A percentile compares a stretch with the other conserved stretches of the same genome.
These are phyloP conservation scores for Mantamonas sphyraenae DNA, from an alignment of 78 protist genomes.

Conservation along the genomic window DNA sequence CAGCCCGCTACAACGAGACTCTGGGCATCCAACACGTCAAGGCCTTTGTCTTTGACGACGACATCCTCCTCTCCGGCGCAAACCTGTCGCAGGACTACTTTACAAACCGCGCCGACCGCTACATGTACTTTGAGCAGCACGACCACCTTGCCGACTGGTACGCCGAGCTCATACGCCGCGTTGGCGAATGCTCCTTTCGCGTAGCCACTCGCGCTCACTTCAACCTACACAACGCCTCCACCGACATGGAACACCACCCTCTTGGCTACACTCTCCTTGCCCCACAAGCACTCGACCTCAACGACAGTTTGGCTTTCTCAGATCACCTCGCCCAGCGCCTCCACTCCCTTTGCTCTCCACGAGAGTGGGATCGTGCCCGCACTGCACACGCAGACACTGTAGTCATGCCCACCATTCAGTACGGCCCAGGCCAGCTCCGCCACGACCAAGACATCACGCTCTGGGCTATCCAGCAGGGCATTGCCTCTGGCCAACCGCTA, in stretches of 20 bases:
- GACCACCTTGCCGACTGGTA: not conserved
- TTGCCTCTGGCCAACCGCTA: not conserved
- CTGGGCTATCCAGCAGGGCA: not conserved
- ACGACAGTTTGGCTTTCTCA: too few relatives aligned
- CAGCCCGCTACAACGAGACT: slow-evolving; percentile 40
- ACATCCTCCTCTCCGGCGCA: slow-evolving; percentile 36
- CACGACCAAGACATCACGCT: not conserved
- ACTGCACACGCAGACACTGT: too few relatives aligned
- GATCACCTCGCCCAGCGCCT: not conserved
- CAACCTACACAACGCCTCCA: not conserved
- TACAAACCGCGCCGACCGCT: slow-evolving; percentile 58
- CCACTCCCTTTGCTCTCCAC: not conserved
- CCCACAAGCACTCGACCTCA: not conserved
- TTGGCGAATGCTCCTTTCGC: not conserved
- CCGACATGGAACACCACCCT: not conserved
- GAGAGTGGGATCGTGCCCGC: not conserved
- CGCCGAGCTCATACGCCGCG: not conserved
- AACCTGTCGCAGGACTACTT: slow-evolving; percentile 52
- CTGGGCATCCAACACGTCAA: slow-evolving; percentile 55
- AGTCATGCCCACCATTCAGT: slow-evolving; percentile 3
- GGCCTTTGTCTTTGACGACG: slow-evolving; percentile 52
- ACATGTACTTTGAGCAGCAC: not conserved
- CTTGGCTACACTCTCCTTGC: not conserved
- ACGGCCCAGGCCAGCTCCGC: not conserved
- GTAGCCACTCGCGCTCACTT: not conserved